Evolutionary conservation across 2,329 filamentous ascomycete species (phyloP).

Genomic region (Chaetomiaceae sp.): DNA sequence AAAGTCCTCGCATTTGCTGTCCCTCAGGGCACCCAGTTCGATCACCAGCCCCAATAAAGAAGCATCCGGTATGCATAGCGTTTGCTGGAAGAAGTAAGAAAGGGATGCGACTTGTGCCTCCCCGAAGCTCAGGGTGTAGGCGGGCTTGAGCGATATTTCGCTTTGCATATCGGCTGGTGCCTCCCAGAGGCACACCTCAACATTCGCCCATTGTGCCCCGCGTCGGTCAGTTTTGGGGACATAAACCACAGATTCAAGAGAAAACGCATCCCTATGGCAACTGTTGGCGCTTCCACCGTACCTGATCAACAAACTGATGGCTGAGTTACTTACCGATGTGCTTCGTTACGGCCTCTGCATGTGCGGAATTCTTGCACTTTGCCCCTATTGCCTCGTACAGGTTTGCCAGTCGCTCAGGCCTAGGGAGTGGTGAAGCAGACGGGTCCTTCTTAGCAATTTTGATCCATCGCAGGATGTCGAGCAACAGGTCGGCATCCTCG

Average conservation of each 20-base stretch:
- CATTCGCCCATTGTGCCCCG: no score
- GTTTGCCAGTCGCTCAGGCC: neutral
- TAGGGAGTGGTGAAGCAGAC: neutral
- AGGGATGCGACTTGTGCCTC: neutral
- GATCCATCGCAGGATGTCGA: neutral
- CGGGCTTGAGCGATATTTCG: neutral
- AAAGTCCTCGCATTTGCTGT: neutral
- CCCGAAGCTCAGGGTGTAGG: no score
- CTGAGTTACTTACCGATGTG: no score
- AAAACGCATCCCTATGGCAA: no score
- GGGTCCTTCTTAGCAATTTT: neutral
- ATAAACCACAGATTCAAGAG: no score
- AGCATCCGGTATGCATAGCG: neutral
- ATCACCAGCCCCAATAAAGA: neutral
- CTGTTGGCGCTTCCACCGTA: no score
- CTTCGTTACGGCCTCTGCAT: no score
- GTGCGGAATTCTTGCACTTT: no score
- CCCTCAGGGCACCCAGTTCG: neutral
- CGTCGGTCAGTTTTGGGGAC: no score
- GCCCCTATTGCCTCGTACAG: neutral
- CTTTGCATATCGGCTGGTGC: neutral
- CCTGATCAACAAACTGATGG: no score
- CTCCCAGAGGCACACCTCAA: no score
- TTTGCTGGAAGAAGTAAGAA: neutral
- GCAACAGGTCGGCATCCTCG: neutral